Base-by-base conservation (phyloP, 768 basidiomycete species). In the Tulasnella sp. region DNA sequence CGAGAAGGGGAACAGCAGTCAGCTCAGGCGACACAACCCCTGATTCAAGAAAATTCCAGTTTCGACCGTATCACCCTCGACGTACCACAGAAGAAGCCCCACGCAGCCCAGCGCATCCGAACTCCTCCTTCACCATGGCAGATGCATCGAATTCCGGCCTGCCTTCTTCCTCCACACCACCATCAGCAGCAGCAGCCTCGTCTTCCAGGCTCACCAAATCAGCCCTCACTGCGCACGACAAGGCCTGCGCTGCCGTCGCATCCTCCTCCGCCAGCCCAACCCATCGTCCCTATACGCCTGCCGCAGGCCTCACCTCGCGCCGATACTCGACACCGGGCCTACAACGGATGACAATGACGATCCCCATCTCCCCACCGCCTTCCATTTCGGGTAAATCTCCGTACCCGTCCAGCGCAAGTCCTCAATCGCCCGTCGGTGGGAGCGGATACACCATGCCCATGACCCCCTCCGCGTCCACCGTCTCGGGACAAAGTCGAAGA, bases 121-220 rank as follows among this genome's bases (percentile, higher is more conserved):
- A 23, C 23, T 51, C 48, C 15, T 13, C 15, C 48, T 51, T 51
- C 48, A 23, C 48, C 23, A 51, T 51, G 48, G 48, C 48, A 16
- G 48, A 51, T 51, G 23, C 51, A 51, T 51, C 51, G 51, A 51
- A 20, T 20, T 5, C 20, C 51, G 51, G 51, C 51, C 20, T n/a
- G 20, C 23, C 20, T n/a, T 42, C 70, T 20, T 32, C 70, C 35
- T n/a, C 70, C 70, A 32, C 40, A 5, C 35, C 29, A 70, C 10
- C 70, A 70, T 70, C 67, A 29, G 29, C 67, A n/a, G 29, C 67
- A n/a, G 10, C 35, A 35, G 5, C 67, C 15, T 69, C 40, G 18
- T 70, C 70, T 51, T 23, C 51, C 51, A 51, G 51, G 51, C 51
- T 51, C 51, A 51, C 51, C 51, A 51, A 51, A 51, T 51, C 51